Conservation (phyloP, 164 flowering plant species). For the Berberis thunbergii region DNA sequence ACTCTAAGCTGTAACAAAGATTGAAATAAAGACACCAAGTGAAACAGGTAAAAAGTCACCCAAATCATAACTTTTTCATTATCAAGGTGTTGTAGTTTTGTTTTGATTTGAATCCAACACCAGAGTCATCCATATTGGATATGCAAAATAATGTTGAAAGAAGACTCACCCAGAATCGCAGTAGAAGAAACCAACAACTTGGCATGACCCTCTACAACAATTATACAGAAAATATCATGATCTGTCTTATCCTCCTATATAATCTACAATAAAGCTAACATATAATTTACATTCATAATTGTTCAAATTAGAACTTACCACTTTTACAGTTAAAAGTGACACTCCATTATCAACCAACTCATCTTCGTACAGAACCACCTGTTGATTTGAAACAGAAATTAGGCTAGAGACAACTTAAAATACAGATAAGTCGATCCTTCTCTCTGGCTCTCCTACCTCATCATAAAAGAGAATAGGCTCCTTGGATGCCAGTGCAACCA, state of each 20-base stretch:
- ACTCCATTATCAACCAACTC: constrained; percentile 93
- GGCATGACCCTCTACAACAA: constrained; percentile 93
- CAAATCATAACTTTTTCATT: not conserved
- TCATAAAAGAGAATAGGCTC: constrained; percentile 98
- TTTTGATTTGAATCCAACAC: not conserved
- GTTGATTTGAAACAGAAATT: constrained; percentile 11
- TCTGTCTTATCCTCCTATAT: not conserved
- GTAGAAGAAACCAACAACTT: constrained; percentile 87
- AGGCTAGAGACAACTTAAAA: not conserved
- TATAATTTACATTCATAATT: not conserved
- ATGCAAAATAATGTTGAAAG: not conserved
- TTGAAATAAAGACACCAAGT: not conserved
- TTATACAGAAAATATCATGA: constrained; percentile 6
- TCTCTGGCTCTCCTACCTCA: constrained; percentile 43
- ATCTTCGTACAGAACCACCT: constrained; percentile 94
- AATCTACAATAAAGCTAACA: not conserved
- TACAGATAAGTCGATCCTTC: not conserved
- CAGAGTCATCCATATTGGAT: not conserved
- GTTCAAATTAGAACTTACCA: constrained; percentile 38
- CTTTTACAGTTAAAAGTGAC: constrained; percentile 92
- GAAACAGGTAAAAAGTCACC: not conserved
- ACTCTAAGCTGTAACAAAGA: constrained; percentile 70
- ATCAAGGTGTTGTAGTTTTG: not conserved
- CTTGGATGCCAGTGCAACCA: constrained; percentile 63
- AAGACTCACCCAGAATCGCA: constrained; percentile 93